phyloP scores from a whole-genome alignment of 2,329 filamentous ascomycete genomes.

The Ophidiomyces ophidiicola region DNA sequence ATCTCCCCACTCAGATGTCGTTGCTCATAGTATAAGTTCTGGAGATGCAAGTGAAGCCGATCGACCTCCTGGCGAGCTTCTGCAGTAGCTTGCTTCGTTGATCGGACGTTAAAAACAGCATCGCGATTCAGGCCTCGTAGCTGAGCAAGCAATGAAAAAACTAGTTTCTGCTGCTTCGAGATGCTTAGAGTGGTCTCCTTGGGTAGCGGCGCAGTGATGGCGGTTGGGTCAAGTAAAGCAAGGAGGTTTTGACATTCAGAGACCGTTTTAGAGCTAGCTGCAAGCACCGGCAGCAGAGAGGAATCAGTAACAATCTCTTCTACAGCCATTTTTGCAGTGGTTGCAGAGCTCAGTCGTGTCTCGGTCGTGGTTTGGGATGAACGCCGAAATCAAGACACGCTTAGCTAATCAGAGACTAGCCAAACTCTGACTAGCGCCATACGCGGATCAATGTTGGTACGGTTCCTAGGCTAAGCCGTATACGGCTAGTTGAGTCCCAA shows the following conservation, averaged over 20 bases:
- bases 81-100: conserved; percentile 75
- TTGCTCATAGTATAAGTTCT: conserved; percentile 96
- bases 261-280: conserved; percentile 60
- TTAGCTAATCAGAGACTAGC: too few species aligned
- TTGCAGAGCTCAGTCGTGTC: background rate
- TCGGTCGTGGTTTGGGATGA: too few species aligned
- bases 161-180: conserved; percentile 64
- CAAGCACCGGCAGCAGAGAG: conserved; percentile 54
- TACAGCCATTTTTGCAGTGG: conserved; percentile 38
- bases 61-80: conserved; percentile 87
- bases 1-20: conserved; percentile 84
- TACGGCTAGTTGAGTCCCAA: too few species aligned
- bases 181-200: conserved; percentile 46
- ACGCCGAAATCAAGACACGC: too few species aligned
- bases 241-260: conserved; percentile 49
- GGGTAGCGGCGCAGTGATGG: conserved; percentile 30
- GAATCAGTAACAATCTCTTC: conserved; percentile 51
- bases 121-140: conserved; percentile 72
- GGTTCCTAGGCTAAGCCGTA: too few species aligned
- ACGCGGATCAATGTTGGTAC: too few species aligned
- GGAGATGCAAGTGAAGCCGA: conserved; percentile 75
- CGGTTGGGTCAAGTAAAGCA: conserved; percentile 37
- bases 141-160: conserved; percentile 66
- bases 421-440: too few species aligned
- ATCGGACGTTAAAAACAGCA: conserved; percentile 66